phyloP scores from a whole-genome alignment of 2,329 filamentous ascomycete species.

The Leptographium flavum region DNA sequence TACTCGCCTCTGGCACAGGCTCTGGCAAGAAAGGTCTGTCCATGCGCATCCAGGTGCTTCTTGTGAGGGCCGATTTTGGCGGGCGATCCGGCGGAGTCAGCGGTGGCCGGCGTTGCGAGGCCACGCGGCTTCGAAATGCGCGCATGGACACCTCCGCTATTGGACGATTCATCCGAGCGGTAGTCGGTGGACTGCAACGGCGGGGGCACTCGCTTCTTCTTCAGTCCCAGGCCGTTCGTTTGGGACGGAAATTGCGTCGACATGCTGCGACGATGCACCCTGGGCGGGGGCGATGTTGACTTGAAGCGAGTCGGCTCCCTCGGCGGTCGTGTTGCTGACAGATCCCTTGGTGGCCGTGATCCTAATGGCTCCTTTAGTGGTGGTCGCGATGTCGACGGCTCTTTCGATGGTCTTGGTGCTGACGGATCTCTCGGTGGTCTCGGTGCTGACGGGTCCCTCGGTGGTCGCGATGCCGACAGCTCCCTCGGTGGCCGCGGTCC shows the following conservation, averaged over 20 bases:
- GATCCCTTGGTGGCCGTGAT: too few species aligned
- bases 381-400: too few species aligned
- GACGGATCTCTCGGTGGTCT: slow-evolving; percentile 19
- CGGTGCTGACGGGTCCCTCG: too few species aligned
- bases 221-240: slow-evolving; percentile 39
- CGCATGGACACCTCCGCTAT: slow-evolving; percentile 43
- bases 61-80: slow-evolving; percentile 60
- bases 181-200: slow-evolving; percentile 50
- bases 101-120: slow-evolving; percentile 38
- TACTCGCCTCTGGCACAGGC: slow-evolving; percentile 79
- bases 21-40: slow-evolving; percentile 78
- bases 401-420: slow-evolving; percentile 18
- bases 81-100: slow-evolving; percentile 49
- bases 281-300: slow-evolving; percentile 46
- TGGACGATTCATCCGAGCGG: slow-evolving; percentile 52
- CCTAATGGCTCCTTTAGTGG: too few species aligned
- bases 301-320: slow-evolving; percentile 24
- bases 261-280: slow-evolving; percentile 45
- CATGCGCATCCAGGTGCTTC: slow-evolving; percentile 83
- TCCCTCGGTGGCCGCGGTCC: slow-evolving; percentile 19
- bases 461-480: too few species aligned
- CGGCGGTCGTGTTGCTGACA: too few species aligned
- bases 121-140: slow-evolving; percentile 43
- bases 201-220: slow-evolving; percentile 47
- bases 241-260: slow-evolving; percentile 48